A percentile compares a stretch with the other conserved stretches of the same genome.
These are phyloP conservation scores for Nymphaea thermarum DNA, from an alignment of 164 flowering plant genomes.

Conservation along the genomic window DNA sequence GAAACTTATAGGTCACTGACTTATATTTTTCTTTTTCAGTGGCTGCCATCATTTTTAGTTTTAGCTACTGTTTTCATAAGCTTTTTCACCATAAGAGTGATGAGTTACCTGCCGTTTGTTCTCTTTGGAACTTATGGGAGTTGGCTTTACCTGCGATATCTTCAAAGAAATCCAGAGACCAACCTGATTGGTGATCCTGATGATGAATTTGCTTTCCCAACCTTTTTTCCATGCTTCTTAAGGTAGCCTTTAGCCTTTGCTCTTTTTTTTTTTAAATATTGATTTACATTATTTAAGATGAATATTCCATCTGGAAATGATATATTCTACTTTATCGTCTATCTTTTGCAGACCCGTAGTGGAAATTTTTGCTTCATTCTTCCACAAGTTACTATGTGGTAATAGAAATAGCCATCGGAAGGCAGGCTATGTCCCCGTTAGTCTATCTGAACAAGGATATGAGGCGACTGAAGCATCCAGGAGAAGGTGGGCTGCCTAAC, in stretches of 20 bases:
- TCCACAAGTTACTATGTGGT: constrained; percentile 3
- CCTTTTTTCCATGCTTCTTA: constrained; percentile 3
- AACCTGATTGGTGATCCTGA: constrained; percentile 1
- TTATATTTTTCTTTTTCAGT: neutral
- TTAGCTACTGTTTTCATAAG: neutral
- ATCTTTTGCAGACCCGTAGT: constrained; percentile 1
- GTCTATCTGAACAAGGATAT: neutral
- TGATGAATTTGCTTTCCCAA: constrained; percentile 6
- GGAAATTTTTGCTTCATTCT: neutral
- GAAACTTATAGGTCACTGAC: neutral
- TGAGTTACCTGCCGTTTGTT: constrained; percentile 1
- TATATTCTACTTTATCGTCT: neutral
- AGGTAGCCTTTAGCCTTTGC: constrained; percentile 3
- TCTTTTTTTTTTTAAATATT: neutral
- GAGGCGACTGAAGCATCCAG: neutral
- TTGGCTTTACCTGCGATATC: constrained; percentile 5
- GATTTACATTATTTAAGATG: neutral
- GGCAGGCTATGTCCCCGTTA: neutral
- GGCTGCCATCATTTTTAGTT: constrained; percentile 3
- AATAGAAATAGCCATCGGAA: neutral
- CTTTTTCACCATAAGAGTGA: neutral
- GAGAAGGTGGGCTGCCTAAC: neutral
- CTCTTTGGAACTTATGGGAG: constrained; percentile 6
- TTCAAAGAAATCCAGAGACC: constrained; percentile 7
- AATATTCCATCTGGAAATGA: neutral